A percentile compares a stretch with the other conserved stretches of the same genome.
These are phyloP conservation scores for Tilletia setariae DNA, from an alignment of 1,284 basidiomycete genomes.

Conservation along the genomic window DNA sequence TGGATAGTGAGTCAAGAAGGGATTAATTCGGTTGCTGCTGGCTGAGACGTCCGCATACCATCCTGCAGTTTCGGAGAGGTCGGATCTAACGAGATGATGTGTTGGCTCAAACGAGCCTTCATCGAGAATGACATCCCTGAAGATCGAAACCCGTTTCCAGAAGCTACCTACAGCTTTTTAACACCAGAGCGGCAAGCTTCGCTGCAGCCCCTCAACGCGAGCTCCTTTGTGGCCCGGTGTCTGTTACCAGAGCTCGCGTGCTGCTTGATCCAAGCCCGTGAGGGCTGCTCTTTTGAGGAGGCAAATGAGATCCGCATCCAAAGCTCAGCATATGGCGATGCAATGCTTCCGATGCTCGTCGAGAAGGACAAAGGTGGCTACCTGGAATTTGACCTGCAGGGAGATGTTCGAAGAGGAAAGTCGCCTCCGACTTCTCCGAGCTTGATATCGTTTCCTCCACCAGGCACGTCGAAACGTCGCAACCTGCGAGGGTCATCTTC, in stretches of 20 bases:
- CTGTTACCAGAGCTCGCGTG: neutral
- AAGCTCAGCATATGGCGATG: constrained; percentile 11
- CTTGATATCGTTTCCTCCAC: neutral
- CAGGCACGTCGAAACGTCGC: neutral
- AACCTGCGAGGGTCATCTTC: neutral
- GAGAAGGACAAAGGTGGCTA: neutral
- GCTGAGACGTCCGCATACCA: neutral
- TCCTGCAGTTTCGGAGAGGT: constrained; percentile 7
- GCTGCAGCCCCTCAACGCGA: constrained; percentile 4
- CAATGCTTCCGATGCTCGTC: constrained; percentile 3
- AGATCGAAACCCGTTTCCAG: neutral
- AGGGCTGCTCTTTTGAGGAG: neutral
- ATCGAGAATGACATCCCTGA: constrained; percentile 4
- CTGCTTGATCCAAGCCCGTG: constrained; percentile 2
- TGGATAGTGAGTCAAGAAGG: neutral
- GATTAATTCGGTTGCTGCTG: neutral
- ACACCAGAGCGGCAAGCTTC: neutral
- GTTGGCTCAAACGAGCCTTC: constrained; percentile 3
- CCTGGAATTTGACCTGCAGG: constrained; percentile 1
- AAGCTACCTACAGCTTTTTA: neutral
- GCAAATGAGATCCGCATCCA: neutral
- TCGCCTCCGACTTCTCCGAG: neutral
- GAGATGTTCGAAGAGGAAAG: neutral
- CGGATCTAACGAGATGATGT: neutral
- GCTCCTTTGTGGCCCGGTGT: neutral